Conservation (phyloP, 176 grass and related monocot genomes). For the Melocanna baccifera region DNA sequence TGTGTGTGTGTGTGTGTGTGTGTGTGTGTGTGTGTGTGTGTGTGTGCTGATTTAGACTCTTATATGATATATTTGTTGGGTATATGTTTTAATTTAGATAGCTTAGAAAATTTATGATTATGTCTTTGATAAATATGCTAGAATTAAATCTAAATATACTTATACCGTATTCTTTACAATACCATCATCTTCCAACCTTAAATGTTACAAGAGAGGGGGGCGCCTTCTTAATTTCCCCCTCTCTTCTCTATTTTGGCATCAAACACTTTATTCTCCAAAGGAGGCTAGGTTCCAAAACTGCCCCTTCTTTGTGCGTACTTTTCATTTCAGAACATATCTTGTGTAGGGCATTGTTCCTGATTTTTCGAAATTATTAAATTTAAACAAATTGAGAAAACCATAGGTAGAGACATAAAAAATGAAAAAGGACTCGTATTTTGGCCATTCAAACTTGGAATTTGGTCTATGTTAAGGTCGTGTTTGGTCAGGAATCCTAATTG, state of each 20-base stretch:
- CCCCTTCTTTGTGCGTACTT: background rate
- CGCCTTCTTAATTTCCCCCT: background rate
- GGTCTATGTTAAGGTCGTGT: background rate
- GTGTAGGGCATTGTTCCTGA: background rate
- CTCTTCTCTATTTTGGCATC: background rate
- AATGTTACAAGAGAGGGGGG: conserved; percentile 34
- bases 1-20: no score
- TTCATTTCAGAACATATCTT: background rate
- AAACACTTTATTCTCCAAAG: background rate
- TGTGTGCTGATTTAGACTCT: no score
- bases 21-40: no score
- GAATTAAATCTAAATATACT: no score
- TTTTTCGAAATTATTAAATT: background rate
- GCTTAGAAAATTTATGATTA: no score
- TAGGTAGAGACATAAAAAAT: no score
- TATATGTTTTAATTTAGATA: no score
- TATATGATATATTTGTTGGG: no score
- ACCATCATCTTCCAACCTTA: conserved; percentile 47
- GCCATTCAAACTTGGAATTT: background rate
- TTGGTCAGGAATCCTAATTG: background rate
- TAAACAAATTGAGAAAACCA: no score
- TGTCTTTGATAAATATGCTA: no score
- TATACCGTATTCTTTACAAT: no score
- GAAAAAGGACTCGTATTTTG: background rate
- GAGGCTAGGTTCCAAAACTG: background rate